These are phyloP conservation scores for Vaccinium corymbosum DNA, from an alignment of 148 eudicot species.

Conservation along the genomic window DNA sequence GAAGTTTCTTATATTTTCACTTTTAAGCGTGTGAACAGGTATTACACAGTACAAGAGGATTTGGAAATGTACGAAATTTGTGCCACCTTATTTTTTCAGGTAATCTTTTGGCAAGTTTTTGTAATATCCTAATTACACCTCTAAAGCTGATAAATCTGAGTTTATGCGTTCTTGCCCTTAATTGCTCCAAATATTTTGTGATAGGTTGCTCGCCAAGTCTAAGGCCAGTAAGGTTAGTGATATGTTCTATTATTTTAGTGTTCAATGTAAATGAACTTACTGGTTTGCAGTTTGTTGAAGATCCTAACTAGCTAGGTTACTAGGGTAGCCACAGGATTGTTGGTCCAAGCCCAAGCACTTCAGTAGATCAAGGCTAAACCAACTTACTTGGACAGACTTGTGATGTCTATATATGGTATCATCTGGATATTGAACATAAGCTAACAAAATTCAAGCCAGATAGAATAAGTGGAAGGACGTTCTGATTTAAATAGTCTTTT, in stretches of 20 bases:
- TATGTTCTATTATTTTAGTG: neutral
- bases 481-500: neutral
- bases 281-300: neutral
- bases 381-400: conserved; percentile 4
- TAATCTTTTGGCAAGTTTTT: conserved; percentile 17
- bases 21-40: conserved; percentile 24
- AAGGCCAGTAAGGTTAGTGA: conserved; percentile 39
- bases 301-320: neutral
- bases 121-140: conserved; percentile 2
- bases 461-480: neutral
- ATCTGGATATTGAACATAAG: neutral
- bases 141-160: neutral
- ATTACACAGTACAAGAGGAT: conserved; percentile 17
- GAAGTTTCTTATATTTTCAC: neutral
- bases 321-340: conserved; percentile 8
- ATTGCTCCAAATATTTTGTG: neutral
- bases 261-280: neutral
- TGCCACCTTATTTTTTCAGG: conserved; percentile 32
- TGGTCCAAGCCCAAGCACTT: neutral
- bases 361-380: neutral
- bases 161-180: conserved; percentile 5
- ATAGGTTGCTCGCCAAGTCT: conserved; percentile 30
- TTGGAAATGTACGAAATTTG: conserved; percentile 29
- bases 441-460: neutral
- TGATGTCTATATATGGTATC: neutral